Percentiles rank a stretch among this genome's conserved stretches.
Conservation (phyloP, 768 basidiomycete species). For the Paxillus rubicundulus region DNA sequence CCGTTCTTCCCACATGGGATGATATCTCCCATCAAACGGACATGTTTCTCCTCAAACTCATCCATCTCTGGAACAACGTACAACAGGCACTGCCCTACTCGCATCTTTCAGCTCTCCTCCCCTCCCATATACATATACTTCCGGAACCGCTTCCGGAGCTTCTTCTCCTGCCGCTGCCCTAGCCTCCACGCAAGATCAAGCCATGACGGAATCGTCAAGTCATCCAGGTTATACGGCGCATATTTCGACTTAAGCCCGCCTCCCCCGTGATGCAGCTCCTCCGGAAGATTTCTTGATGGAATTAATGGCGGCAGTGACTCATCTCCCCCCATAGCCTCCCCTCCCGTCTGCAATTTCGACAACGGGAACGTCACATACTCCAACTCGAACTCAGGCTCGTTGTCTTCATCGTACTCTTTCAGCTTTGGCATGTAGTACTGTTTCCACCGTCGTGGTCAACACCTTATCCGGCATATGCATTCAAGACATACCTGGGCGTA, state of each 20-base stretch:
- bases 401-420: slow-evolving; percentile 43
- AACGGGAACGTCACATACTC: slow-evolving; percentile 73
- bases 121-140: slow-evolving; percentile 72
- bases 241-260: slow-evolving; percentile 47
- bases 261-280: slow-evolving; percentile 40
- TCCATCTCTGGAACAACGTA: not conserved
- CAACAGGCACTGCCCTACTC: not conserved
- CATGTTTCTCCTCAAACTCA: not conserved
- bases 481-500: slow-evolving; percentile 71
- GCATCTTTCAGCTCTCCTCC: slow-evolving; percentile 21
- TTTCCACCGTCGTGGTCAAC: slow-evolving; percentile 5
- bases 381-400: slow-evolving; percentile 62
- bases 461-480: slow-evolving; percentile 3
- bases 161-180: slow-evolving; percentile 47
- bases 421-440: slow-evolving; percentile 71
- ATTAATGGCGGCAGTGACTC: slow-evolving; percentile 48
- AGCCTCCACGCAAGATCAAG: slow-evolving; percentile 62
- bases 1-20: slow-evolving; percentile 9
- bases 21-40: not conserved
- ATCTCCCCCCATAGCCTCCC: slow-evolving; percentile 17
- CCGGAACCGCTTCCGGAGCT: slow-evolving; percentile 62
- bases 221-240: slow-evolving; percentile 69
- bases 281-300: slow-evolving; percentile 55
- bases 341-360: slow-evolving; percentile 39
- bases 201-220: slow-evolving; percentile 80